phyloP scores from a whole-genome alignment of 2,329 filamentous ascomycete species.

The Dactylellina haptotyla region DNA sequence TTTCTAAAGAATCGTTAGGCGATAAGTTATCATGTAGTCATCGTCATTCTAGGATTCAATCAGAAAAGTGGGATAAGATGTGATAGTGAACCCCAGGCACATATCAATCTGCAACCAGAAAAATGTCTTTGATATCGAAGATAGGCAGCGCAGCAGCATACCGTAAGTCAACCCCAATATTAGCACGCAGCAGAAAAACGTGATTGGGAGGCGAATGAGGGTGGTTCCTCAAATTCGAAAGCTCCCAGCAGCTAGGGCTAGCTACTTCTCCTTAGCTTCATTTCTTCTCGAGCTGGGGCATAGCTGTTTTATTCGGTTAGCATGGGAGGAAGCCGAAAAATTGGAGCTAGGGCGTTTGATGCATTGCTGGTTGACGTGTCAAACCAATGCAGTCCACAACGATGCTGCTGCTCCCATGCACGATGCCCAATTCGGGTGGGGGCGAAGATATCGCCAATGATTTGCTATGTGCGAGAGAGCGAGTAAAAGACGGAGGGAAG shows the following conservation, averaged over 20 bases:
- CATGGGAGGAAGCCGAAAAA: slow-evolving; percentile 28
- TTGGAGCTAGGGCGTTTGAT: slow-evolving; percentile 24
- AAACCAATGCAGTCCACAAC: slow-evolving; percentile 53
- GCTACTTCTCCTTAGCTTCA: no score
- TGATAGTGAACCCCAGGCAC: slow-evolving; percentile 1
- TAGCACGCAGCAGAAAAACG: slow-evolving; percentile 14
- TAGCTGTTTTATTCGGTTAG: slow-evolving; percentile 24
- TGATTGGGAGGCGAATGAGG: neutral
- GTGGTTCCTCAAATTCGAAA: neutral
- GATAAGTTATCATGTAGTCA: slow-evolving; percentile 1
- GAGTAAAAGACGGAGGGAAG: slow-evolving; percentile 1
- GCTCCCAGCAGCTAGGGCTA: slow-evolving; percentile 6
- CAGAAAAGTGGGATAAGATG: neutral
- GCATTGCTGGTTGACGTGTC: slow-evolving; percentile 54
- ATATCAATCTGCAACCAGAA: neutral
- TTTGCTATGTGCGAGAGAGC: neutral
- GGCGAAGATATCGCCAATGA: slow-evolving; percentile 15
- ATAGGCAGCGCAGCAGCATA: no score
- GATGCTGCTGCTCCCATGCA: slow-evolving; percentile 43
- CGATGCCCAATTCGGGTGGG: slow-evolving; percentile 42
- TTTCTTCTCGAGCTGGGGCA: no score
- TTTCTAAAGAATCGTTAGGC: neutral
- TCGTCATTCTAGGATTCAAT: neutral
- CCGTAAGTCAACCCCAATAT: slow-evolving; percentile 2
- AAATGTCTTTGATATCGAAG: slow-evolving; percentile 2